Evolutionary conservation across 202 grass and related monocot genomes (phyloP).

Genomic region (Musa balbisiana): DNA sequence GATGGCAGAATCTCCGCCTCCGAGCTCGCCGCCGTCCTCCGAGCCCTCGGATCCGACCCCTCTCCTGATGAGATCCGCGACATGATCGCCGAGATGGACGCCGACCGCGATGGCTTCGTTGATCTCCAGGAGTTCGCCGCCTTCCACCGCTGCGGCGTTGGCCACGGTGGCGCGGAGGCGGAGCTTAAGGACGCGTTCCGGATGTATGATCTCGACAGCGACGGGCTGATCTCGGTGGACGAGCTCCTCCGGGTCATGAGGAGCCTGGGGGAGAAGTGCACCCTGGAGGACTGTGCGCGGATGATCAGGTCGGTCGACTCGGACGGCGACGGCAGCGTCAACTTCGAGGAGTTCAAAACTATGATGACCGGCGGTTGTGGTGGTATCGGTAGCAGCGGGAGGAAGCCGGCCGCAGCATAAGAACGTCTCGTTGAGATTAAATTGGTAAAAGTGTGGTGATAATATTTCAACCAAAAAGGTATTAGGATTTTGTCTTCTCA

Average conservation of each 20-base stretch:
- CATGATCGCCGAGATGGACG: conserved; percentile 92
- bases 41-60: conserved; percentile 46
- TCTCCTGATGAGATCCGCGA: conserved; percentile 46
- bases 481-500: too few relatives aligned
- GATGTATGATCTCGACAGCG: conserved; percentile 1
- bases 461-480: too few relatives aligned
- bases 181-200: not conserved
- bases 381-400: not conserved
- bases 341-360: conserved; percentile 9
- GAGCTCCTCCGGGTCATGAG: not conserved
- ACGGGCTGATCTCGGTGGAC: not conserved
- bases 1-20: conserved; percentile 77
- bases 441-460: not conserved
- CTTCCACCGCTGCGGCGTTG: not conserved
- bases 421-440: not conserved
- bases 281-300: not conserved
- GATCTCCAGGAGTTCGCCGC: conserved; percentile 60
- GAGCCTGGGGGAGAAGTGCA: not conserved
- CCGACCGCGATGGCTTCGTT: conserved; percentile 69
- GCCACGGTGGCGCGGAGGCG: not conserved
- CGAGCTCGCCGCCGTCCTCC: conserved; percentile 51
- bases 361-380: not conserved
- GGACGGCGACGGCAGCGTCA: conserved; percentile 13
- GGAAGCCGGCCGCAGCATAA: too few relatives aligned
- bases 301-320: conserved; percentile 14